Evolutionary conservation across 176 grass and related monocot species (phyloP).

Genomic region (Musa itinerans): DNA sequence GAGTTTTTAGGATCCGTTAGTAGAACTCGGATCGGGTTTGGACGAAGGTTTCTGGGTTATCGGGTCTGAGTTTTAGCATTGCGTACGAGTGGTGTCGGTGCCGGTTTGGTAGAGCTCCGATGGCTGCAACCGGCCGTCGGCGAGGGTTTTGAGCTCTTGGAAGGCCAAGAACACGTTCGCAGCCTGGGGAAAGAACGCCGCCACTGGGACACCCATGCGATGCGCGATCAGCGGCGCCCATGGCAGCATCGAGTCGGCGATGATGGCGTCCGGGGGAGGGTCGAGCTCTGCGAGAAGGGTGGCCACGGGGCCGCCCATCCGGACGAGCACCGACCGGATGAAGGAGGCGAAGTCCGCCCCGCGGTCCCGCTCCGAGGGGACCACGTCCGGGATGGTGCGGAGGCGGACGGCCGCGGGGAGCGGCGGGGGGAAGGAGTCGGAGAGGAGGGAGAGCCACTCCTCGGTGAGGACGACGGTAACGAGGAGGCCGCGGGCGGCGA

Average conservation of each 20-base stretch:
- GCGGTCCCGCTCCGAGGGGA: conserved; percentile 56
- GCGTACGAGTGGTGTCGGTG: background rate
- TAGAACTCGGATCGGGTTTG: no score
- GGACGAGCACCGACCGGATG: conserved; percentile 37
- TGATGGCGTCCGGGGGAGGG: conserved; percentile 24
- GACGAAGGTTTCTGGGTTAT: background rate
- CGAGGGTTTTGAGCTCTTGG: conserved; percentile 27
- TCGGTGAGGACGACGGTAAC: conserved; percentile 58
- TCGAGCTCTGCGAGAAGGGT: conserved; percentile 40
- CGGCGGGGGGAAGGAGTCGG: background rate
- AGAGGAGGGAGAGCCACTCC: conserved; percentile 56
- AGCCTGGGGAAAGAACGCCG: conserved; percentile 40
- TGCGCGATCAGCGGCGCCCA: conserved; percentile 51
- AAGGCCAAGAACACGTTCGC: conserved; percentile 40
- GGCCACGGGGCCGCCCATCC: conserved; percentile 52
- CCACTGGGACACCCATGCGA: conserved; percentile 40
- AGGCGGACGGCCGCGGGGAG: conserved; percentile 32
- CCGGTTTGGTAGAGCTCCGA: background rate
- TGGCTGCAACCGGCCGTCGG: background rate
- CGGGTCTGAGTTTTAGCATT: background rate
- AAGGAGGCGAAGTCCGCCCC: conserved; percentile 44
- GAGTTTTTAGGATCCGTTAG: background rate
- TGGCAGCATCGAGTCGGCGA: conserved; percentile 31
- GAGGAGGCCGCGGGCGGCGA: conserved; percentile 27
- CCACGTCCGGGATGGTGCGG: conserved; percentile 51